phyloP scores from a whole-genome alignment of 2,329 filamentous ascomycete genomes.

The Aspergillus sp. region DNA sequence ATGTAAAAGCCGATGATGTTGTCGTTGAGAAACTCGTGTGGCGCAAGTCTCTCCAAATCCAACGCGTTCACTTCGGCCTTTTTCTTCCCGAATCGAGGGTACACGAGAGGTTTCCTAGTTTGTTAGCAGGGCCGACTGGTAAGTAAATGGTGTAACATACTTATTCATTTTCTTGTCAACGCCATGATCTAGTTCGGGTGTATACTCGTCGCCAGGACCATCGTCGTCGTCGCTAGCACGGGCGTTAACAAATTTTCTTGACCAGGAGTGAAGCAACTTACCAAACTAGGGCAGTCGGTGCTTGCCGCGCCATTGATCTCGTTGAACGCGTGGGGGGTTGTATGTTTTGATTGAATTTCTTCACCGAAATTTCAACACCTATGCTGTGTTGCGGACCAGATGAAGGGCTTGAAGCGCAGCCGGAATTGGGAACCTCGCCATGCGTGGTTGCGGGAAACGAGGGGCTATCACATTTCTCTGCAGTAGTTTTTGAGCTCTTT shows the following conservation, averaged over 20 bases:
- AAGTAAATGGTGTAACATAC: slow-evolving; percentile 7
- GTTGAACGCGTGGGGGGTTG: slow-evolving; percentile 25
- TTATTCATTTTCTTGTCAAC: slow-evolving; percentile 24
- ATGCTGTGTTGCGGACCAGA: slow-evolving; percentile 7
- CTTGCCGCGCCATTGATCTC: slow-evolving; percentile 30
- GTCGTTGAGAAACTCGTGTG: slow-evolving; percentile 87
- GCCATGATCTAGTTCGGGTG: slow-evolving; percentile 4
- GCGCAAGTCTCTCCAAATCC: slow-evolving; percentile 69
- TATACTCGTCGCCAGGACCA: slow-evolving; percentile 17
- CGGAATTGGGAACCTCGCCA: slow-evolving; percentile 2
- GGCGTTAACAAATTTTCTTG: neutral
- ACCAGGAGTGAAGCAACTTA: slow-evolving; percentile 7
- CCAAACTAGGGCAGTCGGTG: slow-evolving; percentile 20
- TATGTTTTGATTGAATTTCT: slow-evolving; percentile 18
- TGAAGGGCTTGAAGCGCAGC: slow-evolving; percentile 10
- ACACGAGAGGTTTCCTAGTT: slow-evolving; percentile 39
- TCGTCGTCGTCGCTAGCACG: slow-evolving; percentile 19
- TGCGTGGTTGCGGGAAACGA: slow-evolving; percentile 1
- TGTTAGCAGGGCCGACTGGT: neutral
- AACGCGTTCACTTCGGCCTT: slow-evolving; percentile 45
- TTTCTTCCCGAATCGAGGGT: slow-evolving; percentile 47
- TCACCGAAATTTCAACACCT: slow-evolving; percentile 30
- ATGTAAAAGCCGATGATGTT: slow-evolving; percentile 89
- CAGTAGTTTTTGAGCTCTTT: slow-evolving; percentile 3
- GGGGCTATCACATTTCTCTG: slow-evolving; percentile 1